Base-by-base conservation (phyloP, 495 filamentous ascomycete genomes). In the Penicillium parvum region DNA sequence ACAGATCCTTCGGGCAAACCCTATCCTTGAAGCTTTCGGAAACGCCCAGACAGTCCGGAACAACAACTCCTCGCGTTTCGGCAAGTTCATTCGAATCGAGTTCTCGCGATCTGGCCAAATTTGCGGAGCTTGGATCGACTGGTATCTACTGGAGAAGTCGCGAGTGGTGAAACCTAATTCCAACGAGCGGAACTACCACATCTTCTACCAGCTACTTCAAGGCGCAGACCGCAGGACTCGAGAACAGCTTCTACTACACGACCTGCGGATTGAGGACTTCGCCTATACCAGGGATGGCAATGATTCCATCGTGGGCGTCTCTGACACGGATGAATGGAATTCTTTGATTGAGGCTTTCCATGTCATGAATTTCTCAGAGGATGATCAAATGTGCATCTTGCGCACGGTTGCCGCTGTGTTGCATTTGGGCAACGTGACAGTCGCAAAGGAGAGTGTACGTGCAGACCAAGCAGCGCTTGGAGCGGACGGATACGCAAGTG, bases 41-140 rank as follows among this genome's bases (percentile, higher is more conserved):
- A 99, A 99, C 52, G 92, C 94, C 4, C 94, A 99, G 60, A 99
- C 94, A 1, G 88, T 97, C 17, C 75, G 94, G 33, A 99, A 99
- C 56, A 91, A 99, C 71, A 99, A 99, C 63, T 97, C 94, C 3
- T 99, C 94, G 7, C 81, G 94, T 40, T 99, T 99, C 62, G 94
- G 94, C 47, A 99, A 99, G 66, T 99, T 99, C 61, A 99, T 99
- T 61, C 76, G 94, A 27, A 97, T 99, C 54, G 88, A 96, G 57
- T 96, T 99, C 60, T 89, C 83, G 9, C 78, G 88, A 22, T 79
- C 82, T 26, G 94, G 94, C 9, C 87, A 94, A 25, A 97, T 99
- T 45, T 89, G 85, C 22, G 94, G 94, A 10, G 94, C 94, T 18
- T 96, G 84, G 67, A 96, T 99, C 33, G 90, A 99, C 61, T 99